Base-by-base conservation (phyloP, 2,329 filamentous ascomycete genomes). In the Blastomyces gilchristii region DNA sequence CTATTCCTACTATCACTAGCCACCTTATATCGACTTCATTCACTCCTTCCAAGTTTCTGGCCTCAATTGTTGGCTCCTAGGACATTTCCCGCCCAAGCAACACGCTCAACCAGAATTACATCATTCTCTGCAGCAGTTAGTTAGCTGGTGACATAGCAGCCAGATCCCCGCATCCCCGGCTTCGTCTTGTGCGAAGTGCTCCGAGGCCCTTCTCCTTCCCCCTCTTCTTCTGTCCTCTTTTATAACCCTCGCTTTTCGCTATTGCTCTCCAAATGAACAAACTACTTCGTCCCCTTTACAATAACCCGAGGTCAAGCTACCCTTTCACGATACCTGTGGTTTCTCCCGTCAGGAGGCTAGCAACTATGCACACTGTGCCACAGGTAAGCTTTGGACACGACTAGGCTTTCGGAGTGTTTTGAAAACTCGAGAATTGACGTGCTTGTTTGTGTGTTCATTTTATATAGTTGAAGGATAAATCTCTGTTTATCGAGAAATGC, bases 401-500 rank as follows among this genome's bases (percentile, higher is more conserved):
- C 49, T 47, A 47, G 22, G 37, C 5, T 56, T 43, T 5, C 28
- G 56, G 14, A 28, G 18, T 7, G 3, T 22, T 56, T 37, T 37
- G 53, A 43, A 7, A 11, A 22, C 45, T 6, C 8, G 11, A 6
- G n/a, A 25, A 39, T 61, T 69, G 34, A 69, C 53, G n/a, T 53
- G 53, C 63, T 63, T 64, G 57, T 50, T 60, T 41, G 5, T n/a
- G 34, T 39, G 31, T 45, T 7, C 37, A 11, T 49, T 60, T 47
- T 31, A 0, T 50, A 91, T 50, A 91, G 87, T 84, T 93, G 71
- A 89, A 86, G 72, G 89, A 93, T 69, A 84, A 85, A 45, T 90
- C 88, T 31, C 83, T 99, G 65, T 84, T 97, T 71, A 97, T 95
- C 80, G 85, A 87, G 69, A 84, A 92, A 73, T 78, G 86, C 71